phyloP scores from a whole-genome alignment of 257 asterid species.

The Petunia secreta region DNA sequence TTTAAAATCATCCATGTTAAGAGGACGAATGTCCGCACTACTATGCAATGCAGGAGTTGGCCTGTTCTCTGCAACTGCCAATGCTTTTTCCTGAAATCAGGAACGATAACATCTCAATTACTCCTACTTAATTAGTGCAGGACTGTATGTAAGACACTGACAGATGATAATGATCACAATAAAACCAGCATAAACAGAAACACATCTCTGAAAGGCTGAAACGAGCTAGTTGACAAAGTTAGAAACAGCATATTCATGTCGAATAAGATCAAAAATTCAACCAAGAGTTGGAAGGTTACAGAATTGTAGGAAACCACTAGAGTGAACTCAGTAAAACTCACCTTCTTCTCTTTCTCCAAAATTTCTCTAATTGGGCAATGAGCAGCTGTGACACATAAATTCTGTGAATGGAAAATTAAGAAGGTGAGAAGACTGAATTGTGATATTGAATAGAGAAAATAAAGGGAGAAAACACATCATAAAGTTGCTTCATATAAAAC shows the following conservation, averaged over 20 bases:
- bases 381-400: conserved; percentile 82
- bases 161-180: neutral
- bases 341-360: conserved; percentile 87
- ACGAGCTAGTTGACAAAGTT: neutral
- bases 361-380: conserved; percentile 86
- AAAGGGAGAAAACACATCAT: neutral
- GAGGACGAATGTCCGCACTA: conserved; percentile 67
- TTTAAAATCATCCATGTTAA: conserved; percentile 71
- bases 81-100: conserved; percentile 62
- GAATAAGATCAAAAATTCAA: conserved; percentile 11
- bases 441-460: conserved; percentile 2
- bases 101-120: neutral
- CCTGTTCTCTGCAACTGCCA: conserved; percentile 62
- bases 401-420: conserved; percentile 46
- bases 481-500: neutral
- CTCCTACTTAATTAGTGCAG: neutral
- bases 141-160: neutral
- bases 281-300: neutral
- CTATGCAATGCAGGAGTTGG: conserved; percentile 64
- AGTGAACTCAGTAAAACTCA: conserved; percentile 27
- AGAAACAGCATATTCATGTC: conserved; percentile 7
- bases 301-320: conserved; percentile 13
- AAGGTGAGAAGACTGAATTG: conserved; percentile 2
- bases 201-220: conserved; percentile 5
- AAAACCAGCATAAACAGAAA: neutral